Evolutionary conservation across 768 basidiomycete species (phyloP), one percentile per base, ranked within the genome.

Genomic region (Xerocomus brunneocitrinus): DNA sequence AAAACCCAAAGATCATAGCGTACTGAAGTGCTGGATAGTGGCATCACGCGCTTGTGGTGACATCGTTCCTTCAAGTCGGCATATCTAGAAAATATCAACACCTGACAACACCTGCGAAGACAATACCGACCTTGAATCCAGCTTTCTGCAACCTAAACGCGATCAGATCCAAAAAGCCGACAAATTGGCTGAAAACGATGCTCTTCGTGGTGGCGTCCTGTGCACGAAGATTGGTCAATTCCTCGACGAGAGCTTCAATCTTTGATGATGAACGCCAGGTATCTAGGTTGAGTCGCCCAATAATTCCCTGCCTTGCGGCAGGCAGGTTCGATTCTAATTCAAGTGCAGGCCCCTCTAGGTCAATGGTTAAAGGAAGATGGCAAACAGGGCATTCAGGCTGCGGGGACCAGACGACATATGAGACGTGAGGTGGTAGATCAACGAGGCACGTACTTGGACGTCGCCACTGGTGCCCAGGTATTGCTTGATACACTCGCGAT

Each of bases 201-300:
- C 90, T 93, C 75, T 99, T 99, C 31, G 91, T 93, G 10, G 94
- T 95, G 28, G 87, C 79, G 66, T 98, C 91, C 64, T 94, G 81
- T 56, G 77, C 68, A 34, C 94, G 79, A 38, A 97, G 77, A 67
- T 91, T 92, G 63, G 80, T 84, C 49, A 99, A 72, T 71, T 99
- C 97, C 70, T 99, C 97, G 4, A 98, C 76, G 5, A 99, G 78
- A 2, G 95, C 95, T 67, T 99, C 97, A 40, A 98, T 91, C 76
- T 98, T 99, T 5, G 93, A 86, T n/a, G 91, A 95, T 1, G 93
- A 95, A 45, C 92, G 81, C 92, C 93, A 97, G 43, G 82, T 85
- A 59, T 91, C 83, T 16, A 98, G 74, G 66, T 98, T 83, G 24
- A 99, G 76, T 9, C 95, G 83, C 27, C 91, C 91, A 13, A 99